phyloP scores from a whole-genome alignment of 352 stramenopile genomes.

The Pythium diclinum region DNA sequence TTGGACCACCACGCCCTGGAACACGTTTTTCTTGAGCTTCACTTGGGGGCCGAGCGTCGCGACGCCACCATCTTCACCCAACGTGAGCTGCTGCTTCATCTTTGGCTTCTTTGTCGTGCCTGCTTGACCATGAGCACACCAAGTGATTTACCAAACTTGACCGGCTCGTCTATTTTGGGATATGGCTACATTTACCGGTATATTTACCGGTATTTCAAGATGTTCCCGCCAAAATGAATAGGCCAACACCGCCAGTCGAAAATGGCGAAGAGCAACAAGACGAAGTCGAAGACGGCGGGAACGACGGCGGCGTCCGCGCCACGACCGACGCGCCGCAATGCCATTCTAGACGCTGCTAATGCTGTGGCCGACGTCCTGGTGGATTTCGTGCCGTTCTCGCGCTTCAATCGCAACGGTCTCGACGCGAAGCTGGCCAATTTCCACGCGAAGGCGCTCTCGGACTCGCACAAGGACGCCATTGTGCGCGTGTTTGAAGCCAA shows the following conservation, averaged over 20 bases:
- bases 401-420: conserved; percentile 50
- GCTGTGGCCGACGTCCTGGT: conserved; percentile 50
- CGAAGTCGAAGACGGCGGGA: neutral
- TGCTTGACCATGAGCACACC: neutral
- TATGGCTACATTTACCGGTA: conserved; percentile 23
- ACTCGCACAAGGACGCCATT: conserved; percentile 35
- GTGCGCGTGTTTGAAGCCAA: conserved; percentile 87
- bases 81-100: conserved; percentile 27
- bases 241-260: neutral
- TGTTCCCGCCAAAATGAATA: conserved; percentile 4
- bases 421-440: conserved; percentile 41
- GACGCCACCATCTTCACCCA: conserved; percentile 14
- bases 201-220: neutral
- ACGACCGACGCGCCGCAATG: conserved; percentile 2
- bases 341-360: conserved; percentile 50
- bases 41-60: conserved; percentile 51
- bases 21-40: conserved; percentile 65
- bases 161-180: conserved; percentile 2
- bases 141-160: too few species aligned
- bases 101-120: neutral
- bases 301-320: neutral
- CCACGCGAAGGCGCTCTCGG: conserved; percentile 38
- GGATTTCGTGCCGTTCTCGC: conserved; percentile 57
- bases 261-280: conserved; percentile 23
- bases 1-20: conserved; percentile 60